Evolutionary conservation across 2,329 filamentous ascomycete genomes (phyloP), one percentile per base, ranked within the genome.

Genomic region (Neoarthrinium moseri): DNA sequence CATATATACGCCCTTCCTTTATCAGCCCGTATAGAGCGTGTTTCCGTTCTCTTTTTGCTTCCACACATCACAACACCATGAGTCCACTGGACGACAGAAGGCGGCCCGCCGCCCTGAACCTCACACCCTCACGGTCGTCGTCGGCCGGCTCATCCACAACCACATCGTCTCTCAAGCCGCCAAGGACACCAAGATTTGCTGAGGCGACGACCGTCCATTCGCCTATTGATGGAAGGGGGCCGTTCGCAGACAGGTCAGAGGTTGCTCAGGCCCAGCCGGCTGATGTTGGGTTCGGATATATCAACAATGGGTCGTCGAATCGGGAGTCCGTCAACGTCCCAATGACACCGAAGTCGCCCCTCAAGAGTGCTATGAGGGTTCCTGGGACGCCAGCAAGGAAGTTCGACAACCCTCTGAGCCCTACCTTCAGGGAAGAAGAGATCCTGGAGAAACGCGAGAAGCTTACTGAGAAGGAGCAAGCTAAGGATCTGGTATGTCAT

Each of bases 201-300:
- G 88, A 91, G 73, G 87, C 87, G 35, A 92, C 88, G 23, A 80
- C 86, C 22, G 83, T 91, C 42, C 75, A 91, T 71, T 91, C 88
- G 37, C 88, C 88, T 33, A 73, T 90, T 59, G 86, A 91, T 50
- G 71, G 70, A 39, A 65, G 65, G 47, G 74, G 76, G 24, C 81
- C 82, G 7, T 87, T 87, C 57, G 73, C 75, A 56, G 78, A 84
- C 38, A 73, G 70, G 52, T 75, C 76, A 34, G 73, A 80, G 63
- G 70, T 74, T 55, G 73, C 79, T 43, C 80, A 87, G 64, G 72
- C 84, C 44, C 86, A 90, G 63, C 87, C 91, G 24, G 88, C 85
- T 48, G 91, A 96, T 70, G 81, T 96, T 54, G 91, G 91, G 55
- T 96, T 97, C 67, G 91, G 91, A 65, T 96, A 96, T 71, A 87